Conservation (phyloP, 2,329 filamentous ascomycete species). For the Colletotrichum eremochloae region DNA sequence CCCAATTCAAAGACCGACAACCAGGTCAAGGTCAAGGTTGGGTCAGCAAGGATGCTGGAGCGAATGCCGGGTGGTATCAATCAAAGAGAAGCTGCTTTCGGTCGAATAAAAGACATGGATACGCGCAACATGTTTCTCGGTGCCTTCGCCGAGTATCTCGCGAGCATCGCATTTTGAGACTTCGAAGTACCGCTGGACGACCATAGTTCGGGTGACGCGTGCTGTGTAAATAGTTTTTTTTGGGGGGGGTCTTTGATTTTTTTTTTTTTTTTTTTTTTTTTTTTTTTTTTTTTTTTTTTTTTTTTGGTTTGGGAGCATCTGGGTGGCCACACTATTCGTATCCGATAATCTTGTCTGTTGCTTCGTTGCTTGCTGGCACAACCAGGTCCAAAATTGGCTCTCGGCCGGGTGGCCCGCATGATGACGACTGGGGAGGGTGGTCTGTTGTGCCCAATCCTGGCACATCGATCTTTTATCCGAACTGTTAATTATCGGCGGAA, state of each 20-base stretch:
- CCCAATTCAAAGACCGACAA: not conserved
- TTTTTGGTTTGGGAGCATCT: not conserved
- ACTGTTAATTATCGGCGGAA: conserved; percentile 23
- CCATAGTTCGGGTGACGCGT: not conserved
- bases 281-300: not conserved
- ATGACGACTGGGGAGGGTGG: not conserved
- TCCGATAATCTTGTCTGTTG: conserved; percentile 13
- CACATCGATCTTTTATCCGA: conserved; percentile 33
- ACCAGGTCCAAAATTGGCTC: conserved; percentile 14
- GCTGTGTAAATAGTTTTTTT: not conserved
- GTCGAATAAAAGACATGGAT: not conserved
- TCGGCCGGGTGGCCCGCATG: conserved; percentile 29
- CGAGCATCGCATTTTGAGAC: conserved; percentile 11
- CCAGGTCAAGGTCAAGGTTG: conserved; percentile 29
- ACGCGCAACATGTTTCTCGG: conserved; percentile 5
- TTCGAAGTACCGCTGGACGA: not conserved
- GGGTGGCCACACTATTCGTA: conserved; percentile 2
- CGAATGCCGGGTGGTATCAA: conserved; percentile 18
- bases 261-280: not conserved
- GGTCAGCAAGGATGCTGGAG: conserved; percentile 29
- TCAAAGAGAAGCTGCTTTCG: not conserved
- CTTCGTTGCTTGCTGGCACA: conserved; percentile 11
- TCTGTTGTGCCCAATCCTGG: conserved; percentile 18
- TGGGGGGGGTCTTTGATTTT: too few species aligned
- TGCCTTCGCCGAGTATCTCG: conserved; percentile 19